phyloP scores from a whole-genome alignment of 2,329 filamentous ascomycete species.

The Fonsecaea nubica region DNA sequence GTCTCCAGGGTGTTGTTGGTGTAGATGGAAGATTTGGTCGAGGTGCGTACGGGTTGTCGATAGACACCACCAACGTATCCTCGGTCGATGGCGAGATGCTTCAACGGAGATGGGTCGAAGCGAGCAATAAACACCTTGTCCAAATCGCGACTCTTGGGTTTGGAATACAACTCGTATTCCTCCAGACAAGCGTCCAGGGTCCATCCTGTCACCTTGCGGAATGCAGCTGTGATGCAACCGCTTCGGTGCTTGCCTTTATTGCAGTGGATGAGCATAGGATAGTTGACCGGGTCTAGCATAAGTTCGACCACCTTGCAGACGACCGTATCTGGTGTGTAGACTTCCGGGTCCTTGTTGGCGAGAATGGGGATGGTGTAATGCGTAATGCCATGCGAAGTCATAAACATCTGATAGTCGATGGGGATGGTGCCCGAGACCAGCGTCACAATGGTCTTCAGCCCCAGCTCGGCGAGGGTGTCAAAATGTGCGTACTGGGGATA shows the following conservation, averaged over 20 bases:
- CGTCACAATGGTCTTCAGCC: conserved; percentile 75
- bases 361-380: conserved; percentile 79
- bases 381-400: conserved; percentile 69
- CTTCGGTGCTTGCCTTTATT: conserved; percentile 95
- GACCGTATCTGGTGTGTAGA: conserved; percentile 68
- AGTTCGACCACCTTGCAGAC: conserved; percentile 75
- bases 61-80: conserved; percentile 40
- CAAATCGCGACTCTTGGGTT: conserved; percentile 55
- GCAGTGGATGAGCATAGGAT: conserved; percentile 87
- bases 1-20: conserved; percentile 40
- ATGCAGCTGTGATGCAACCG: conserved; percentile 82
- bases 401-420: conserved; percentile 64
- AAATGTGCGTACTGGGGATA: conserved; percentile 77
- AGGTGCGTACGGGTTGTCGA: conserved; percentile 30
- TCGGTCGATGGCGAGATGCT: conserved; percentile 38
- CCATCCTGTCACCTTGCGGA: conserved; percentile 77
- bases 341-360: conserved; percentile 79
- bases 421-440: conserved; percentile 59
- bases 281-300: conserved; percentile 73
- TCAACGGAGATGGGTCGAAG: conserved; percentile 38
- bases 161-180: conserved; percentile 73
- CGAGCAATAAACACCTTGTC: conserved; percentile 40
- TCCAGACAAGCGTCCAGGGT: conserved; percentile 65
- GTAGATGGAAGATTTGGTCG: conserved; percentile 38
- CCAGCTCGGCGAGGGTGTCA: conserved; percentile 69